Percentiles rank a stretch among this genome's conserved stretches.
Conservation (phyloP, 371 early-diverging fungal genomes). For the Entomophthora muscae region DNA sequence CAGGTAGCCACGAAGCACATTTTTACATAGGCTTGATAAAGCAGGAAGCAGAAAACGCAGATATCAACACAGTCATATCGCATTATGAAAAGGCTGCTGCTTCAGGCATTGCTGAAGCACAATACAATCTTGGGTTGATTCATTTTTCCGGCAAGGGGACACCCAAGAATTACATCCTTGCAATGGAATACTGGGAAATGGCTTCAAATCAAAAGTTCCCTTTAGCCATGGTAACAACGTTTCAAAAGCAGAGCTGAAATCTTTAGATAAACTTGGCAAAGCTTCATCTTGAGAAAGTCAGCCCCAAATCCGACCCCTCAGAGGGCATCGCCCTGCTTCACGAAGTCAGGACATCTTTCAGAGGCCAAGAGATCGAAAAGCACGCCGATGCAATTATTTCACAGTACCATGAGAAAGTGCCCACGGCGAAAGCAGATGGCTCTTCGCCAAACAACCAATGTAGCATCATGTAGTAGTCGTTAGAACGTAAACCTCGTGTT, state of each 20-base stretch:
- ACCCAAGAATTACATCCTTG: background rate
- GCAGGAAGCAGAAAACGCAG: background rate
- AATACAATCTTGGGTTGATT: constrained; percentile 44
- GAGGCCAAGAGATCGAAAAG: background rate
- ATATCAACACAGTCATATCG: constrained; percentile 3
- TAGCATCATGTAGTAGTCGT: too few species aligned
- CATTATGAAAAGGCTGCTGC: constrained; percentile 43
- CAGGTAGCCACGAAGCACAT: background rate
- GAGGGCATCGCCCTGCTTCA: background rate
- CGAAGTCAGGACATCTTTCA: background rate
- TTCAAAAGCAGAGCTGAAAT: too few species aligned
- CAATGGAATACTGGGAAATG: constrained; percentile 3
- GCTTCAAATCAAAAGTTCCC: constrained; percentile 1
- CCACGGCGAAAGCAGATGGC: too few species aligned
- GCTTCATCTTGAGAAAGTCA: background rate
- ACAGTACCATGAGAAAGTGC: background rate
- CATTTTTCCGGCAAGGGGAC: constrained; percentile 47
- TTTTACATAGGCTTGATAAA: background rate
- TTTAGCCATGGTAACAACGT: constrained; percentile 5
- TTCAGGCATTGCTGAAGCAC: constrained; percentile 34
- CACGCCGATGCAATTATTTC: background rate
- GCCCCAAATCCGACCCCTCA: background rate
- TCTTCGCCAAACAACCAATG: too few species aligned
- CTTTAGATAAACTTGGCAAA: background rate
- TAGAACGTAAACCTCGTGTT: too few species aligned